Percentiles rank a stretch among this genome's conserved stretches.
These are phyloP conservation scores for Citrullus colocynthis DNA, from an alignment of 306 rosid species.

Conservation along the genomic window DNA sequence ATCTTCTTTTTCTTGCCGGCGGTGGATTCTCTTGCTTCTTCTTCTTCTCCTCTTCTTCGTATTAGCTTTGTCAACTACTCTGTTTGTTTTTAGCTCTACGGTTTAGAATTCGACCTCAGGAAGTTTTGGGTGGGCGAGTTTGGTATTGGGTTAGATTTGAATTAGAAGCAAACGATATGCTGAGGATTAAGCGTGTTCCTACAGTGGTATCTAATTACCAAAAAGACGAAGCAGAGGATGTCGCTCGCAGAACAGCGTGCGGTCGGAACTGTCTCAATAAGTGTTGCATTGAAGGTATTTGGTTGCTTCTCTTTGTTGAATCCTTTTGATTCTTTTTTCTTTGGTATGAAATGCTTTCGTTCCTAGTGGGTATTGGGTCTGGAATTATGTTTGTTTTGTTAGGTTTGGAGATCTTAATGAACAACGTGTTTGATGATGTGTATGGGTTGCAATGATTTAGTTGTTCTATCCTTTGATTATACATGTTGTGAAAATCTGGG, in stretches of 20 bases:
- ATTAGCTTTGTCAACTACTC: not conserved
- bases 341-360: not conserved
- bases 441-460: not conserved
- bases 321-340: not conserved
- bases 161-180: conserved; percentile 19
- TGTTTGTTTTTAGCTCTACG: not conserved
- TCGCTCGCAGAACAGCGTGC: conserved; percentile 41
- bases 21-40: conserved; percentile 36
- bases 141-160: conserved; percentile 2
- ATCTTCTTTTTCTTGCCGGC: conserved; percentile 95
- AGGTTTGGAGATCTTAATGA: not conserved
- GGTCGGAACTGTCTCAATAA: conserved; percentile 67
- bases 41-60: not conserved
- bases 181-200: conserved; percentile 87
- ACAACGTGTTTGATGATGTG: not conserved
- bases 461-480: not conserved
- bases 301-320: not conserved
- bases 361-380: not conserved
- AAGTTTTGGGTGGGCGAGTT: not conserved
- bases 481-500: not conserved
- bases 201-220: conserved; percentile 83
- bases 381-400: not conserved
- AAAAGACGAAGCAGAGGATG: conserved; percentile 53
- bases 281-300: conserved; percentile 74
- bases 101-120: conserved; percentile 7